Evolutionary conservation across 2,329 filamentous ascomycete genomes (phyloP), one percentile per base, ranked within the genome.

Genomic region (Ophiostoma ulmi): DNA sequence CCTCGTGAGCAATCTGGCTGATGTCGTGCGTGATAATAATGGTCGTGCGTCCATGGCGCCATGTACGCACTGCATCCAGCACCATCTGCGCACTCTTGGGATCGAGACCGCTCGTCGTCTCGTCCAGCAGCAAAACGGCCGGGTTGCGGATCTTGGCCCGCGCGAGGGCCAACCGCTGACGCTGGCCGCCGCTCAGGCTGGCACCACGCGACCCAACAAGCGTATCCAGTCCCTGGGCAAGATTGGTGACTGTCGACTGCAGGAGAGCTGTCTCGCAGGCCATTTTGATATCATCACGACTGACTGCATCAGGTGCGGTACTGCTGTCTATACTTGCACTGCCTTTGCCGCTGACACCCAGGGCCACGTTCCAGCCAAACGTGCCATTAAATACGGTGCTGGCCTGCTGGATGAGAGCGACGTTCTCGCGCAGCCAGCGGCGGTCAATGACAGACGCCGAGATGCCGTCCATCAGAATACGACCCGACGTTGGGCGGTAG

Each of bases 11-110:
- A 11, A 98, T 94, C 74, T 94, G 91, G 0, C 87, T 85, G 41
- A 95, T 86, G 74, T 98, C 93, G 76, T 98, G 94, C 0, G 95
- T 97, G 75, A 98, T 94, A 74, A 98, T 88, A 69, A 98, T 91
- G 0, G 94, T 98, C 0, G 94, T 97, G 77, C 92, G 95, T 0
- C 86, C 90, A 48, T 80, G 82, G 31, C 95, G 85, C 94, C 93
- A 97, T 26, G 85, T 77, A 8, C 92, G 85, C 69, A 97, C 90
- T 0, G 89, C 87, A 61, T 91, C 86, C 83, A 97, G 90, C 52
- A 97, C 85, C 14, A 88, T 79, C 0, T 80, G 80, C 72, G 90
- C 86, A 70, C 86, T 94, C 11, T 85, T 83, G n/a, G 89, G 87
- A 75, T 98, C 94, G 11, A 98, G 81, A 0, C 92, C 92, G 78